Evolutionary conservation across 345 rosid species (phyloP), one percentile per base, ranked within the genome.

Genomic region (Sisymbrium altissimum): DNA sequence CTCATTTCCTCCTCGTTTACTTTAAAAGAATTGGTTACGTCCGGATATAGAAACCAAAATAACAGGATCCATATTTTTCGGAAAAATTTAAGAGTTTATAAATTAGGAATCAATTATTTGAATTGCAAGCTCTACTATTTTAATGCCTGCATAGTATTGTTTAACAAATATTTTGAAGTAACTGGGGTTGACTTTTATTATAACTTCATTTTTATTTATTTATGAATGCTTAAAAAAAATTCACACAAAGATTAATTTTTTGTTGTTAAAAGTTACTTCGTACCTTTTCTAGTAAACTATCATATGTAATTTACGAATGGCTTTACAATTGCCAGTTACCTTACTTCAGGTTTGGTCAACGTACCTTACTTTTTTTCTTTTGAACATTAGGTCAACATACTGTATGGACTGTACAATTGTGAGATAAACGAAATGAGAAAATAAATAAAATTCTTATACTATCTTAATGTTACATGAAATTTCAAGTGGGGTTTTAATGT

Each of bases 141-240:
- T 17, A 29, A 32, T 11, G 32, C 5, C 15, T 11, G 10, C 1
- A 5, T 4, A 4, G 2, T 43, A 43, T 13, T 0, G 41, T 13
- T 40, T 4, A 41, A 41, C 15, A 41, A 41, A n/a, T 0, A 0
- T 2, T 2, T 43, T 4, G 14, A 43, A 43, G 14, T 5, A 0
- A 14, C 19, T 41, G 21, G 35, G 43, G 77, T 64, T 54, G 77
- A 73, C 77, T 73, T 54, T 55, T 72, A 43, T 30, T 3, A 30
- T 29, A 27, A 17, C 23, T 38, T 38, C 40, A 3, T 17, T 27
- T 25, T 23, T 60, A 7, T 44, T 0, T 32, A 10, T 8, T n/a
- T 41, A 5, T 41, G 15, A 14, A 14, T 41, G 7, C 7, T 14
- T 40, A n/a, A 40, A 40, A 40, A 5, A 1, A 0, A 2, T 10